phyloP scores from a whole-genome alignment of 768 basidiomycete species.

The Lactifluus subvellereus region DNA sequence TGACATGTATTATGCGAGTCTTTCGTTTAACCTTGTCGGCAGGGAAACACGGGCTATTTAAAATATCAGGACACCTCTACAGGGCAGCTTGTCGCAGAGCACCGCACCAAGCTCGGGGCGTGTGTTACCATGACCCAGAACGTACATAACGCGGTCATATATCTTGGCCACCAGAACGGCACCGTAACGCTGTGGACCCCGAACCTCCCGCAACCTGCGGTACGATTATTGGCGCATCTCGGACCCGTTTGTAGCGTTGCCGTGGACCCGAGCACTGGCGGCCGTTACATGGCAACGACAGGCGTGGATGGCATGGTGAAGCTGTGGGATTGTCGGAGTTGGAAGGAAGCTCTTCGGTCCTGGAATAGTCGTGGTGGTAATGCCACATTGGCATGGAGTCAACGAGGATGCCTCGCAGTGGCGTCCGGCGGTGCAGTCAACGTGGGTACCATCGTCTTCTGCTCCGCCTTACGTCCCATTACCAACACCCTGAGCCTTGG shows the following conservation, averaged over 20 bases:
- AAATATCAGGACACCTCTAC: conserved; percentile 98
- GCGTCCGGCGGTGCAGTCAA: conserved; percentile 81
- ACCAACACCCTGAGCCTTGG: conserved; percentile 3
- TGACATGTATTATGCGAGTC: neutral
- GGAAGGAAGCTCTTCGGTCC: conserved; percentile 80
- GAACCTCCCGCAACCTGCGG: conserved; percentile 85
- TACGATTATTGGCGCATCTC: conserved; percentile 85
- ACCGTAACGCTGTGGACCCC: conserved; percentile 97
- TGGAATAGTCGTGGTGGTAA: conserved; percentile 67
- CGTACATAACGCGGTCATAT: conserved; percentile 85
- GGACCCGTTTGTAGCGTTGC: conserved; percentile 79
- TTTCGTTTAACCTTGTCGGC: conserved; percentile 7
- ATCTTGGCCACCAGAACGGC: conserved; percentile 93
- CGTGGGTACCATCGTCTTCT: conserved; percentile 38
- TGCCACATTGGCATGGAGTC: conserved; percentile 78
- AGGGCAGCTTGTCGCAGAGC: conserved; percentile 76
- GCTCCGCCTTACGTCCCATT: neutral
- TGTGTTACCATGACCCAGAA: conserved; percentile 88
- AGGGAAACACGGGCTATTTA: conserved; percentile 86
- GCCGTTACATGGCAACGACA: conserved; percentile 86
- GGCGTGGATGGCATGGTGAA: conserved; percentile 88
- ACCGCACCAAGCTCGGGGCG: conserved; percentile 85
- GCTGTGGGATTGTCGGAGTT: conserved; percentile 95
- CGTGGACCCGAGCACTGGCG: conserved; percentile 80
- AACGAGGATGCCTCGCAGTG: conserved; percentile 75